phyloP scores from a whole-genome alignment of 169 alveolate species.

The Plasmodium blacklocki region DNA sequence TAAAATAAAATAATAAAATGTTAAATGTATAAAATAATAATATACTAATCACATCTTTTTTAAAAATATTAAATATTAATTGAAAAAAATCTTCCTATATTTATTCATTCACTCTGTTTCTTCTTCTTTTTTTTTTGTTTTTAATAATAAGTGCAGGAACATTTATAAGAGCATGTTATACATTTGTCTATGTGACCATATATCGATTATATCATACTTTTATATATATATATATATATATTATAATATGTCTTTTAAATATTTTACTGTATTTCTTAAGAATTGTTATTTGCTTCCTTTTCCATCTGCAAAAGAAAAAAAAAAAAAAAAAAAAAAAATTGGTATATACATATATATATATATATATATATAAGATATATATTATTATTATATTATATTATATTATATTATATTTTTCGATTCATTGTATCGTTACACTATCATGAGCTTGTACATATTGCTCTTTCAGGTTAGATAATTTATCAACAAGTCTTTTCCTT shows the following conservation, averaged over 20 bases:
- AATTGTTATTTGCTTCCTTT: slow-evolving; percentile 8
- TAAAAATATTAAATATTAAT: too few relatives aligned
- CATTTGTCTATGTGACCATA: too few relatives aligned
- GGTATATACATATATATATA: not conserved
- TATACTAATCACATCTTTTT: too few relatives aligned
- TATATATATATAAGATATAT: not conserved
- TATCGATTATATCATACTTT: too few relatives aligned
- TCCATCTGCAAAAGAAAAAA: slow-evolving; percentile 12
- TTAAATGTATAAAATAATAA: too few relatives aligned
- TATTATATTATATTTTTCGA: too few relatives aligned
- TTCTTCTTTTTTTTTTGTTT: too few relatives aligned
- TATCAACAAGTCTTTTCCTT: slow-evolving; percentile 26
- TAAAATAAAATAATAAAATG: too few relatives aligned
- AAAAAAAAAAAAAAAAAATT: not conserved
- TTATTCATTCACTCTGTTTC: too few relatives aligned
- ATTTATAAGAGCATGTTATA: too few relatives aligned
- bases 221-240: not conserved
- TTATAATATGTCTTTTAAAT: not conserved
- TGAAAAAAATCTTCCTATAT: too few relatives aligned
- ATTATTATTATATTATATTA: not conserved
- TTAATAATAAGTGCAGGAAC: too few relatives aligned
- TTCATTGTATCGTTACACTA: slow-evolving; percentile 4
- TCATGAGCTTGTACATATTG: slow-evolving; percentile 30
- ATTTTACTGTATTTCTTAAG: not conserved
- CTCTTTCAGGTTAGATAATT: slow-evolving; percentile 19